Evolutionary conservation across 2,329 filamentous ascomycete genomes (phyloP).

Genomic region (Fusarium udum): DNA sequence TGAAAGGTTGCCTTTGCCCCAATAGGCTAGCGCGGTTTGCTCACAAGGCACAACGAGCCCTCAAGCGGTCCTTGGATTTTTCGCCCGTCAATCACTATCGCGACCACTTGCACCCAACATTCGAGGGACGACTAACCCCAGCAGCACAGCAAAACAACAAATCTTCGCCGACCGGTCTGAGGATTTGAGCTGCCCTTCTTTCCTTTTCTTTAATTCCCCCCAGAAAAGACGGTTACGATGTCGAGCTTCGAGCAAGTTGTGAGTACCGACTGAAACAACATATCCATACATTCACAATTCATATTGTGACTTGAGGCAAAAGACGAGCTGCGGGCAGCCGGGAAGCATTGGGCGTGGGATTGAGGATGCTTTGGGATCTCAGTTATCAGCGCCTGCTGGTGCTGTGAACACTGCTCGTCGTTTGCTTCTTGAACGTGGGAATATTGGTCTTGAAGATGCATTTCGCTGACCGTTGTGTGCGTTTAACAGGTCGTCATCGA

Average conservation of each 20-base stretch:
- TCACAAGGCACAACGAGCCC: constrained; percentile 54
- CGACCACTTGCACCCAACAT: constrained; percentile 53
- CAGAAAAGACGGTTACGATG: constrained; percentile 61
- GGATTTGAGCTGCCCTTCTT: constrained; percentile 51
- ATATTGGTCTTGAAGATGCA: constrained; percentile 32
- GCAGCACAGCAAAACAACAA: constrained; percentile 50
- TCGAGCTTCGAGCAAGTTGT: constrained; percentile 77
- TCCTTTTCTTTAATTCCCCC: constrained; percentile 43
- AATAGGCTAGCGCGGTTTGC: constrained; percentile 47
- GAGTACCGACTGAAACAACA: constrained; percentile 55
- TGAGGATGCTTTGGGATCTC: constrained; percentile 25
- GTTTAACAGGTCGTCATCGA: constrained; percentile 88
- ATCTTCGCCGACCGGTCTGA: constrained; percentile 52
- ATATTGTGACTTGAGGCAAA: constrained; percentile 29
- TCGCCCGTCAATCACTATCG: constrained; percentile 51
- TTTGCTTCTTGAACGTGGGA: constrained; percentile 26
- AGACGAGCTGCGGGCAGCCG: constrained; percentile 23
- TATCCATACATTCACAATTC: constrained; percentile 10
- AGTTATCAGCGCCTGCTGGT: background rate
- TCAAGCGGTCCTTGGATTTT: constrained; percentile 54
- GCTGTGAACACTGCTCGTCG: constrained; percentile 19
- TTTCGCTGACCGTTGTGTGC: constrained; percentile 38
- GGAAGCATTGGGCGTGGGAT: constrained; percentile 30
- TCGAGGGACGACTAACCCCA: constrained; percentile 55
- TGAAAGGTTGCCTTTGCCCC: constrained; percentile 43